Evolutionary conservation across 1,284 basidiomycete species (phyloP).

Genomic region (Chalciporus sp.): DNA sequence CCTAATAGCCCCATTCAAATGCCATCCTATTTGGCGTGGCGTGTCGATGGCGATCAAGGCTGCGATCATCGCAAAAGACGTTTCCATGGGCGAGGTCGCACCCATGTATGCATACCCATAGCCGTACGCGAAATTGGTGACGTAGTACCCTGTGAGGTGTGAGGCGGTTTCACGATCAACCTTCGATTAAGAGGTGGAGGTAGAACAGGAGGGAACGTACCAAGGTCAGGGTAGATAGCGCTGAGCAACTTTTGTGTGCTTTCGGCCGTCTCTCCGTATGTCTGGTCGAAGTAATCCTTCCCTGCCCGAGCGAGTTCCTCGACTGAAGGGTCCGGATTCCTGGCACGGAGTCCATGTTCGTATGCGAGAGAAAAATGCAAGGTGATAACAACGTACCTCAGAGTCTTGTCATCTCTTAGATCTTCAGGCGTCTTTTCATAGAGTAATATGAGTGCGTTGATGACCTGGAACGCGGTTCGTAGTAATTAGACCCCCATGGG

Average conservation of each 20-base stretch:
- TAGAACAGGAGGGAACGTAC: slow-evolving; percentile 32
- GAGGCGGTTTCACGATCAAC: neutral
- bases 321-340: slow-evolving; percentile 41
- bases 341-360: slow-evolving; percentile 18
- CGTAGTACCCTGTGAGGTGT: slow-evolving; percentile 20
- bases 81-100: slow-evolving; percentile 30
- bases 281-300: slow-evolving; percentile 42
- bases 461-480: slow-evolving; percentile 35
- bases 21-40: slow-evolving; percentile 38
- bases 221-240: slow-evolving; percentile 59
- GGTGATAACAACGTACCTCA: slow-evolving; percentile 34
- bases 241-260: slow-evolving; percentile 44
- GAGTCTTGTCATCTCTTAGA: slow-evolving; percentile 38
- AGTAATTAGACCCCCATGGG: too few relatives aligned
- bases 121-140: slow-evolving; percentile 33
- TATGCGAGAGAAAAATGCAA: neutral
- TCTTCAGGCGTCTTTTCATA: slow-evolving; percentile 45
- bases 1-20: slow-evolving; percentile 36
- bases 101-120: slow-evolving; percentile 30
- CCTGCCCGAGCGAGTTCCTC: slow-evolving; percentile 47
- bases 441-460: slow-evolving; percentile 47
- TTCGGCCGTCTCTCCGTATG: slow-evolving; percentile 54
- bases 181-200: neutral
- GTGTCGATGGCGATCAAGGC: slow-evolving; percentile 39
- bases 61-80: slow-evolving; percentile 38